These are phyloP conservation scores for Penicillium sp. DNA, from an alignment of 2,329 filamentous ascomycete genomes.

Conservation along the genomic window DNA sequence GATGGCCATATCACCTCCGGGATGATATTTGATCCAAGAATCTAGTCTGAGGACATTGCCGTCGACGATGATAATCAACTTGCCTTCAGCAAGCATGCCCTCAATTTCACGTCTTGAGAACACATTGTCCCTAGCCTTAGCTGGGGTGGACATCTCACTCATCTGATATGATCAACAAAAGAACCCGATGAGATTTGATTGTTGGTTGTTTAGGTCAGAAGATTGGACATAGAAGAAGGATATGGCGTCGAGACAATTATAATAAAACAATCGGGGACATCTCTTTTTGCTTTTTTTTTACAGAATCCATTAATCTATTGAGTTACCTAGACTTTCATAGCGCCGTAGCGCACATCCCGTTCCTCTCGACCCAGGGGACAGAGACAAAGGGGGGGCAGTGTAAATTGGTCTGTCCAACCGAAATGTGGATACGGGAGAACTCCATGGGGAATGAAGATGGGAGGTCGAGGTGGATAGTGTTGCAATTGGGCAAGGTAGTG, in stretches of 20 bases:
- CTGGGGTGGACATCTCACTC: not conserved
- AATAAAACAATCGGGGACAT: not conserved
- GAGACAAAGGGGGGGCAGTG: constrained; percentile 18
- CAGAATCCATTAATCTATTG: constrained; percentile 3
- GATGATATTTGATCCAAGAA: constrained; percentile 82
- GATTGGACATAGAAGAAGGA: not conserved
- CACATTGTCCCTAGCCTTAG: constrained; percentile 14
- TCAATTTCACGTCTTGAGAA: constrained; percentile 57
- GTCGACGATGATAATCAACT: constrained; percentile 74
- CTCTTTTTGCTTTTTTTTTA: not conserved
- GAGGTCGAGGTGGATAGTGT: constrained; percentile 1
- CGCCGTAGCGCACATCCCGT: constrained; percentile 6
- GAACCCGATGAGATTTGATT: not conserved
- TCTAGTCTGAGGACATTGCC: constrained; percentile 79
- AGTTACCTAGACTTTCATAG: constrained; percentile 4
- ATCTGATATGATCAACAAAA: not conserved
- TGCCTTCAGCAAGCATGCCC: constrained; percentile 73
- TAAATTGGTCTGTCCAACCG: constrained; percentile 7
- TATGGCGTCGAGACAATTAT: not conserved
- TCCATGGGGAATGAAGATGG: constrained; percentile 1
- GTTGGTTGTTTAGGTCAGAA: not conserved
- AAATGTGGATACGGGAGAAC: constrained; percentile 10
- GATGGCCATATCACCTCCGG: constrained; percentile 84
- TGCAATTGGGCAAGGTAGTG: not conserved
- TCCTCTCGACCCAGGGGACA: constrained; percentile 5